Evolutionary conservation across 192 early-diverging fungal species (phyloP).

Genomic region (Coemansia sp.): DNA sequence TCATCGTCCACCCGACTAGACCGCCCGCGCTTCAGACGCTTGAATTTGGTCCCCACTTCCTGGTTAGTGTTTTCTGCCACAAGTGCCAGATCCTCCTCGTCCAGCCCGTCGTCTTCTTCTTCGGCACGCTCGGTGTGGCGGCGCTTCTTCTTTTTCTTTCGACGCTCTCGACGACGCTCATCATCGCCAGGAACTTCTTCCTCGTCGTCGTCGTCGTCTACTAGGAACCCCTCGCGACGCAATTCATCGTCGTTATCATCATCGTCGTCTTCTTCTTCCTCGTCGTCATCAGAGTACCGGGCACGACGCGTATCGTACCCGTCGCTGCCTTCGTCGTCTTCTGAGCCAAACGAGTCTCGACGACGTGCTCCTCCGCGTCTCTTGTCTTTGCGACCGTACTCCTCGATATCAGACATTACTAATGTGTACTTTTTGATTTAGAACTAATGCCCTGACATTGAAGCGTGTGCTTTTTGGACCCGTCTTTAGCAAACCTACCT

Average conservation of each 20-base stretch:
- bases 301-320: constrained; percentile 44
- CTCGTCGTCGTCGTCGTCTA: constrained; percentile 69
- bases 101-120: constrained; percentile 65
- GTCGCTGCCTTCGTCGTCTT: constrained; percentile 58
- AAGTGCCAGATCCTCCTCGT: constrained; percentile 92
- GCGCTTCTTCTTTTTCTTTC: constrained; percentile 36
- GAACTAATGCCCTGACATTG: background rate
- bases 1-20: constrained; percentile 56
- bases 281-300: constrained; percentile 50
- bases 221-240: constrained; percentile 70
- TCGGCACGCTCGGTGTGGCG: constrained; percentile 16
- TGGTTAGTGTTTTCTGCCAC: constrained; percentile 84
- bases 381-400: constrained; percentile 12
- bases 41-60: constrained; percentile 60
- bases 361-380: constrained; percentile 15
- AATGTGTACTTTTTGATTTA: background rate
- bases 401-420: constrained; percentile 45
- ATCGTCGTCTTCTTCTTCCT: constrained; percentile 66
- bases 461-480: background rate
- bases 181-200: constrained; percentile 60
- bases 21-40: constrained; percentile 75
- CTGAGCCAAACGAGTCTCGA: constrained; percentile 35
- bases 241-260: constrained; percentile 64
- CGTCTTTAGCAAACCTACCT: background rate
- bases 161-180: constrained; percentile 59